A percentile compares a stretch with the other conserved stretches of the same genome.
These are phyloP conservation scores for Pyrus communis DNA, from an alignment of 306 rosid species.

Conservation along the genomic window DNA sequence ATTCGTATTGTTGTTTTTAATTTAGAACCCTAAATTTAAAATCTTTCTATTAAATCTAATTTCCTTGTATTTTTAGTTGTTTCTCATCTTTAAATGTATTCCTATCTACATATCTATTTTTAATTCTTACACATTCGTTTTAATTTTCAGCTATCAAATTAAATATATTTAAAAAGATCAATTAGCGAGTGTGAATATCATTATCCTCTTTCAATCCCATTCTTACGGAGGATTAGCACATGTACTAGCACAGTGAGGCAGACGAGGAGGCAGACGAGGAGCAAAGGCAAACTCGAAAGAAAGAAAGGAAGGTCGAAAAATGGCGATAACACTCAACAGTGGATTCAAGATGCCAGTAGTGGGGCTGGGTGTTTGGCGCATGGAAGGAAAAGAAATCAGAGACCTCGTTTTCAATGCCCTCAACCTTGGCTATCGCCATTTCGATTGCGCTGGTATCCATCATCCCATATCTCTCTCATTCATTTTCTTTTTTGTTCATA, in stretches of 20 bases:
- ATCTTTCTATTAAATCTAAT: too few relatives aligned
- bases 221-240: too few relatives aligned
- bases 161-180: too few relatives aligned
- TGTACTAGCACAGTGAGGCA: too few relatives aligned
- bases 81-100: too few relatives aligned
- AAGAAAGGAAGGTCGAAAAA: background rate
- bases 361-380: constrained; percentile 90
- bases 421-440: constrained; percentile 78
- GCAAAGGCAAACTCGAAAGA: background rate
- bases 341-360: constrained; percentile 72
- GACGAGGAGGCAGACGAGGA: background rate
- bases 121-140: too few relatives aligned
- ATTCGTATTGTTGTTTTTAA: too few relatives aligned
- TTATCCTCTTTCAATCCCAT: too few relatives aligned
- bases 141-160: accelerated
- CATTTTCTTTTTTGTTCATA: background rate
- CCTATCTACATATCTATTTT: too few relatives aligned
- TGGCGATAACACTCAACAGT: constrained; percentile 63
- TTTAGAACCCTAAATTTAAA: too few relatives aligned
- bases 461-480: background rate
- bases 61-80: too few relatives aligned
- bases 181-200: too few relatives aligned
- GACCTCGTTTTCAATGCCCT: constrained; percentile 65
- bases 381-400: constrained; percentile 50
- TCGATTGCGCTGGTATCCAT: constrained; percentile 77